Percentiles rank a stretch among this genome's conserved stretches.
These are phyloP conservation scores for Candida methanosorbosa DNA, from an alignment of 805 yeast species.

Conservation along the genomic window DNA sequence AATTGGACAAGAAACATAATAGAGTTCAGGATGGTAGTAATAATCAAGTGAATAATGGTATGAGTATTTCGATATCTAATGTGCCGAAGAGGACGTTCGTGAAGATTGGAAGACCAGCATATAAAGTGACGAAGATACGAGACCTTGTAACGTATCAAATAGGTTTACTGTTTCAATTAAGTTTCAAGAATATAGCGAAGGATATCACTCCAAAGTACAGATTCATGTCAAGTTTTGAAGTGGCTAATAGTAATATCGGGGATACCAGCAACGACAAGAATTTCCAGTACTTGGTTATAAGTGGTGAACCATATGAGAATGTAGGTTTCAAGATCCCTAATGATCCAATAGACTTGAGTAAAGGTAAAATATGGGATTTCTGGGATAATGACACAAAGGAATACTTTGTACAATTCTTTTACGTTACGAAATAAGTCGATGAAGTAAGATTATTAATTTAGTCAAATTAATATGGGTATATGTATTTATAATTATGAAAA, in stretches of 20 bases:
- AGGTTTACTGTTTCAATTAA: conserved; percentile 61
- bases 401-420: conserved; percentile 66
- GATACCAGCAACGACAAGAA: no score
- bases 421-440: conserved; percentile 9
- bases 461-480: no score
- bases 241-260: conserved; percentile 31
- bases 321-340: conserved; percentile 69
- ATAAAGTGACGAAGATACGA: conserved; percentile 57
- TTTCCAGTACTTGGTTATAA: conserved; percentile 65
- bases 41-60: conserved; percentile 6
- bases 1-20: conserved; percentile 23
- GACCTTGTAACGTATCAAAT: conserved; percentile 46
- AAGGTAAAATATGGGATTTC: conserved; percentile 50
- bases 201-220: conserved; percentile 56
- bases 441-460: not conserved
- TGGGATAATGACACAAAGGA: conserved; percentile 68
- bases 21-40: conserved; percentile 1
- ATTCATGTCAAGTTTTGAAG: conserved; percentile 73
- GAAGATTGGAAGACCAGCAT: conserved; percentile 70
- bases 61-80: conserved; percentile 21
- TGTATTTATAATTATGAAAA: no score
- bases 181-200: conserved; percentile 38
- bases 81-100: conserved; percentile 38
- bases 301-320: conserved; percentile 89
- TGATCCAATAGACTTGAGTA: conserved; percentile 34